These are phyloP conservation scores for Capsicum rhomboideum DNA, from an alignment of 257 asterid genomes.

Conservation along the genomic window DNA sequence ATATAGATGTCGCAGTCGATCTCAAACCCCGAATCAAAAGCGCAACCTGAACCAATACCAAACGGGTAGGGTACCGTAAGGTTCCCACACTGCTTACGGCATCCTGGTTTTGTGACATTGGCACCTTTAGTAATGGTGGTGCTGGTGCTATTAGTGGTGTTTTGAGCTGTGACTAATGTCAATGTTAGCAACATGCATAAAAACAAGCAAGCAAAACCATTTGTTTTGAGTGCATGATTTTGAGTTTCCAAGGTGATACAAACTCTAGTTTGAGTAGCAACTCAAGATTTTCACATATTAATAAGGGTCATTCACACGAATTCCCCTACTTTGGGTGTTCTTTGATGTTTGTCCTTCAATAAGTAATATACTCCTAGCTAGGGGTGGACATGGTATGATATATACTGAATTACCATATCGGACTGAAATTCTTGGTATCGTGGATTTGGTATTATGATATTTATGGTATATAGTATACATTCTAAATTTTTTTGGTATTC, in stretches of 20 bases:
- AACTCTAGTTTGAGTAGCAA: too few species aligned
- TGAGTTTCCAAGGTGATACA: background rate
- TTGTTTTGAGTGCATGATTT: background rate
- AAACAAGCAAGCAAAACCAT: background rate
- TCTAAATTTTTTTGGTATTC: too few species aligned
- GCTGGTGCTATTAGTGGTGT: background rate
- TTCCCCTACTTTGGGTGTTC: too few species aligned
- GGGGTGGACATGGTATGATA: too few species aligned
- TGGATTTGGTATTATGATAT: too few species aligned
- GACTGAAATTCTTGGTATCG: too few species aligned
- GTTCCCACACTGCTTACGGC: conserved; percentile 39
- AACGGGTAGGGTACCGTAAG: conserved; percentile 41
- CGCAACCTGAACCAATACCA: conserved; percentile 36
- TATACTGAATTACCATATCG: too few species aligned
- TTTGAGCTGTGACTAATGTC: background rate
- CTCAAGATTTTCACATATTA: too few species aligned
- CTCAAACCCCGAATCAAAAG: conserved; percentile 14
- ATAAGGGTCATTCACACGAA: too few species aligned
- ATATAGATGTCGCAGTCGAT: conserved; percentile 29
- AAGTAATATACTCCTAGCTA: too few species aligned
- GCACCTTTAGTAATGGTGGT: background rate
- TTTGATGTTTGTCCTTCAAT: too few species aligned
- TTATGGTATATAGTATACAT: too few species aligned
- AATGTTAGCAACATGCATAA: background rate
- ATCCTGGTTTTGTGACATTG: conserved; percentile 20